Evolutionary conservation across 1,284 basidiomycete genomes (phyloP).

Genomic region (Pisolithus thermaeus): DNA sequence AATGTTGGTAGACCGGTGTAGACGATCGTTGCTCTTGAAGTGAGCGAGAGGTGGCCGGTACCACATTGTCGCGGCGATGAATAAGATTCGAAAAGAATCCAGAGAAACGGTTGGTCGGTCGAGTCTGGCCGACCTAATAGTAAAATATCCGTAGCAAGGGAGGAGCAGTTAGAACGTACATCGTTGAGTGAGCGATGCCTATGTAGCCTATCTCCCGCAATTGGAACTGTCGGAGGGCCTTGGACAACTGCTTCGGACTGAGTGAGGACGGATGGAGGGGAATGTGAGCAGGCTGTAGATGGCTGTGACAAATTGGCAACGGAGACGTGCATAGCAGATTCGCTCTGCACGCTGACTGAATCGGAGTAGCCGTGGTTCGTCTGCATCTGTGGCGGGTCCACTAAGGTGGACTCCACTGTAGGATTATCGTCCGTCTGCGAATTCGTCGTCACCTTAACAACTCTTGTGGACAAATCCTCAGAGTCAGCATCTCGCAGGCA

Average conservation of each 20-base stretch:
- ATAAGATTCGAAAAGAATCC: conserved; percentile 78
- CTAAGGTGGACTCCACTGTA: not conserved
- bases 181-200: conserved; percentile 43
- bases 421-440: conserved; percentile 2
- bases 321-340: conserved; percentile 51
- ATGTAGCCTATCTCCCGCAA: conserved; percentile 25
- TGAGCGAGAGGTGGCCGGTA: conserved; percentile 23
- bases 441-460: conserved; percentile 13
- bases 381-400: conserved; percentile 1
- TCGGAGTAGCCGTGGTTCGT: conserved; percentile 31
- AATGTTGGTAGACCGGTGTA: conserved; percentile 15
- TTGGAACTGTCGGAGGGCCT: conserved; percentile 5
- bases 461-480: conserved; percentile 20
- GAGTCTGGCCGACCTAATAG: conserved; percentile 34
- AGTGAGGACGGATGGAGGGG: conserved; percentile 18
- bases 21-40: conserved; percentile 25
- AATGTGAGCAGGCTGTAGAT: conserved; percentile 22
- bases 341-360: conserved; percentile 50
- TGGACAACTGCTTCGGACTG: conserved; percentile 19
- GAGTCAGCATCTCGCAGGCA: conserved; percentile 12
- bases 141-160: conserved; percentile 19
- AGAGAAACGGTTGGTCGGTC: conserved; percentile 66
- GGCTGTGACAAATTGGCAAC: conserved; percentile 22
- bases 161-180: conserved; percentile 26
- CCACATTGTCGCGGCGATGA: conserved; percentile 53